phyloP scores from a whole-genome alignment of 164 flowering plant species.

The Vitis amurensis region DNA sequence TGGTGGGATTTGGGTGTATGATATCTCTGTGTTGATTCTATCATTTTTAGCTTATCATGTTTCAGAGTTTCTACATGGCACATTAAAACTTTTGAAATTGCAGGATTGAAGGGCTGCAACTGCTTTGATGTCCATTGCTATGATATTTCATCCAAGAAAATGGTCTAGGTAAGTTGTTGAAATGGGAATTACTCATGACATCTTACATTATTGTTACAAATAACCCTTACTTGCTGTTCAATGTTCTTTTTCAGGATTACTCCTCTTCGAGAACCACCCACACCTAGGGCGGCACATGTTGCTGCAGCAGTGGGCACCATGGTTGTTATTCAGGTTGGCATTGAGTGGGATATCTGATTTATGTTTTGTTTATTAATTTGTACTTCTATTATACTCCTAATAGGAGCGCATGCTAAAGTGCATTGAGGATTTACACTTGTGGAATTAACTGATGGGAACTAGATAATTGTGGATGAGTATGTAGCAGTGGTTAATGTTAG shows the following conservation, averaged over 20 bases:
- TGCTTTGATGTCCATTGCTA: conserved; percentile 97
- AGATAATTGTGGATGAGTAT: too few relatives aligned
- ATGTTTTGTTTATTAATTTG: not conserved
- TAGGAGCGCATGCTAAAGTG: not conserved
- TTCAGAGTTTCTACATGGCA: too few relatives aligned
- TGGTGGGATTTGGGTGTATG: too few relatives aligned
- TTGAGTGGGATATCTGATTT: not conserved
- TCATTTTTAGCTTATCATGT: too few relatives aligned
- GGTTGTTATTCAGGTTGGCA: conserved; percentile 96
- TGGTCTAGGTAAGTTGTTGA: conserved; percentile 79
- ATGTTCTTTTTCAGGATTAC: conserved; percentile 53
- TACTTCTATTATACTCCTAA: not conserved
- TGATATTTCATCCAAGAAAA: conserved; percentile 90
- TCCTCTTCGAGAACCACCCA: conserved; percentile 96
- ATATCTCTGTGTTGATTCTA: too few relatives aligned
- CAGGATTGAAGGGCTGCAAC: conserved; percentile 99
- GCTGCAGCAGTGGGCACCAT: conserved; percentile 99
- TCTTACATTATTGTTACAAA: too few relatives aligned
- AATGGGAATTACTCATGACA: too few relatives aligned
- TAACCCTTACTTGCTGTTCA: not conserved
- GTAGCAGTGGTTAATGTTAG: too few relatives aligned
- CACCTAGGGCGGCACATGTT: conserved; percentile 99
- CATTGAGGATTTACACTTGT: too few relatives aligned
- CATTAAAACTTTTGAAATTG: conserved; percentile 8
- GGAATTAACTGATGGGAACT: too few relatives aligned